Evolutionary conservation across 305 asterid species (phyloP), one percentile per base, ranked within the genome.

Genomic region (Coffea humblotiana): DNA sequence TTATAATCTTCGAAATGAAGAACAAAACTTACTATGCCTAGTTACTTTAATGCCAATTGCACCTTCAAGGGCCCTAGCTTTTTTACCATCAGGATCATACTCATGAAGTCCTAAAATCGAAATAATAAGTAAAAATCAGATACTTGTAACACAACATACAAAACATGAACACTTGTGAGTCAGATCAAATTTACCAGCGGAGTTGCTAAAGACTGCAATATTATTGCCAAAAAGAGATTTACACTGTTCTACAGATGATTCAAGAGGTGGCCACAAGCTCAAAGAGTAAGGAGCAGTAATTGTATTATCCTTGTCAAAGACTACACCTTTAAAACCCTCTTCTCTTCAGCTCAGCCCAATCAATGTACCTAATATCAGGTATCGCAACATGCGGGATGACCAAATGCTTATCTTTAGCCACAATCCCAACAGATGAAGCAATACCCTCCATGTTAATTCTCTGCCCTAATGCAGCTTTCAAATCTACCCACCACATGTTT

Each of bases 231-330:
- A 94, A 51, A 88, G 77, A n/a, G 90, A 85, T 91, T 93, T 96
- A 82, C 99, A 96, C 70, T 81, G 92, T 68, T 89, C 87, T 11
- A 96, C 49, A 16, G 98, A 88, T 14, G 93, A 83, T 70, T 40
- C 85, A 70, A 96, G 93, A 67, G 98, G 97, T 66, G 88, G 79
- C 99, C 99, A 96, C 91, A 94, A 88, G 83, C 90, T 86, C 90
- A 96, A 87, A 79, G 97, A 91, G 82, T 94, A 96, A 83, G 98
- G 98, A 82, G 85, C 93, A 2, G 98, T 94, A 69, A 96, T 87
- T 1, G 98, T 96, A 79, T 96, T 96, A 80, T 96, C 99, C 89
- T 96, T 96, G 73, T 96, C 98, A 84, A 96, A 96, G 21, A 96
- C 94, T 14, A 96, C 98, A 70, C 97, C 99, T 88, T 88, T 77